phyloP scores from a whole-genome alignment of 805 yeast genomes.

The Zygosaccharomyces siamensis region DNA sequence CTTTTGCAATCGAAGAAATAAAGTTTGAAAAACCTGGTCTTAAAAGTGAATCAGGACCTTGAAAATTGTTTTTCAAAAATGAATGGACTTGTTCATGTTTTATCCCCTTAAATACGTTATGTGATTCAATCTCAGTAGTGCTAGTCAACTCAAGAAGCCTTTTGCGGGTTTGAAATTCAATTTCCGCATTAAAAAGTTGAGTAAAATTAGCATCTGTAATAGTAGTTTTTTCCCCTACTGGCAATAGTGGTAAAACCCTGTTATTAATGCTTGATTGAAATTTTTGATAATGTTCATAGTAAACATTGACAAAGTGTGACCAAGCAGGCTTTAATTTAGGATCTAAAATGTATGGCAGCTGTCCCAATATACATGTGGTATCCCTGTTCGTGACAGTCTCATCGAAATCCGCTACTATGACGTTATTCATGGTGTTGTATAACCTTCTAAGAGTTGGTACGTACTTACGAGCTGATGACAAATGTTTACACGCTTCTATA shows the following conservation, averaged over 20 bases:
- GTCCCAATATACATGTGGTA: slow-evolving; percentile 25
- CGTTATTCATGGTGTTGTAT: slow-evolving; percentile 9
- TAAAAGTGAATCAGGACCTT: slow-evolving; percentile 6
- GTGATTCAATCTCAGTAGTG: slow-evolving; percentile 21
- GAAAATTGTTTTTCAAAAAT: slow-evolving; percentile 9
- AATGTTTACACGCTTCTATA: slow-evolving; percentile 35
- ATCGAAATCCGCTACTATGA: slow-evolving; percentile 32
- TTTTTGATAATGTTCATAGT: slow-evolving; percentile 19
- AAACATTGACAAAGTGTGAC: slow-evolving; percentile 25
- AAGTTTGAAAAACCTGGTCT: slow-evolving; percentile 19
- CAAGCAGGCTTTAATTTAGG: slow-evolving; percentile 21
- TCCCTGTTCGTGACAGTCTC: slow-evolving; percentile 32
- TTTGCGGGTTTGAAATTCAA: slow-evolving; percentile 16
- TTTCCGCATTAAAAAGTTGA: slow-evolving; percentile 16
- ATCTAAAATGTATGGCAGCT: slow-evolving; percentile 21
- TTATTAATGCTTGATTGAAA: slow-evolving; percentile 4
- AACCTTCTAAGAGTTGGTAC: neutral
- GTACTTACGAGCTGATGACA: neutral
- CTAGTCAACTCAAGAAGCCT: slow-evolving; percentile 26
- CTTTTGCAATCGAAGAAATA: slow-evolving; percentile 4
- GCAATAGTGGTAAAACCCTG: slow-evolving; percentile 16
- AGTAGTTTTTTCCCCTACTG: neutral
- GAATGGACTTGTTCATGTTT: slow-evolving; percentile 13
- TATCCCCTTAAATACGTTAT: slow-evolving; percentile 19
- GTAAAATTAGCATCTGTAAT: slow-evolving; percentile 15